A percentile compares a stretch with the other conserved stretches of the same genome.
Conservation (phyloP, 2,329 filamentous ascomycete species). For the Ilyonectria mors-panacis region DNA sequence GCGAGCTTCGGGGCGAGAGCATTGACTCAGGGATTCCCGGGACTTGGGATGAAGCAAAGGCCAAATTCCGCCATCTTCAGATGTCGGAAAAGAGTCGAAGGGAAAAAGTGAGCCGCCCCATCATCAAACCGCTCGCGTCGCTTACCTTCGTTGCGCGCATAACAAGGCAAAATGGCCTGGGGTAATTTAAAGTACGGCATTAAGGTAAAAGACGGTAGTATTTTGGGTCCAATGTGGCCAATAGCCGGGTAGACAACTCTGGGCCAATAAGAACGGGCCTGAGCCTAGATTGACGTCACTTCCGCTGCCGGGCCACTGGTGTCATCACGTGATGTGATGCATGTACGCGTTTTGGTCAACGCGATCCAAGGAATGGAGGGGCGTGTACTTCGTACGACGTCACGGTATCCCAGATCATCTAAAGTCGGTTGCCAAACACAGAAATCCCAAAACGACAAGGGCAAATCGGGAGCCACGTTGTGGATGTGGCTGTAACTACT, state of each 20-base stretch:
- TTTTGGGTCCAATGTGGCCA: background rate
- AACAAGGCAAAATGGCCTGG: background rate
- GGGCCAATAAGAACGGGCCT: background rate
- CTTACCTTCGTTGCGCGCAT: background rate
- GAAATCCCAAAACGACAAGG: conserved; percentile 24
- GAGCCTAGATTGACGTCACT: conserved; percentile 4
- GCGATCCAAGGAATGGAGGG: conserved; percentile 31
- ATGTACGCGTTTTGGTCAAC: conserved; percentile 26
- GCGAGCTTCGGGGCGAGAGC: background rate
- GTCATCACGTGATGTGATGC: conserved; percentile 17
- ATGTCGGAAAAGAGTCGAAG: background rate
- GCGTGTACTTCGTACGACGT: conserved; percentile 33
- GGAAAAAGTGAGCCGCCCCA: background rate
- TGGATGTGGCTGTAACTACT: conserved; percentile 14
- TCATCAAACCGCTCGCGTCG: background rate
- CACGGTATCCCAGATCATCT: conserved; percentile 26
- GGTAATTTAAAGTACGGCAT: background rate
- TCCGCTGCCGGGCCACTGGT: background rate
- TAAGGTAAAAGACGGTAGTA: conserved; percentile 4
- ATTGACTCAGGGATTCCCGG: background rate
- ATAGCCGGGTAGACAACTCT: background rate
- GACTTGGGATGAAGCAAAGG: background rate
- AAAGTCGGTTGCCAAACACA: conserved; percentile 10
- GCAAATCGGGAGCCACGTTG: conserved; percentile 9
- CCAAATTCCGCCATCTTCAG: background rate